Base-by-base conservation (phyloP, 768 basidiomycete genomes). In the Suillus spraguei region DNA sequence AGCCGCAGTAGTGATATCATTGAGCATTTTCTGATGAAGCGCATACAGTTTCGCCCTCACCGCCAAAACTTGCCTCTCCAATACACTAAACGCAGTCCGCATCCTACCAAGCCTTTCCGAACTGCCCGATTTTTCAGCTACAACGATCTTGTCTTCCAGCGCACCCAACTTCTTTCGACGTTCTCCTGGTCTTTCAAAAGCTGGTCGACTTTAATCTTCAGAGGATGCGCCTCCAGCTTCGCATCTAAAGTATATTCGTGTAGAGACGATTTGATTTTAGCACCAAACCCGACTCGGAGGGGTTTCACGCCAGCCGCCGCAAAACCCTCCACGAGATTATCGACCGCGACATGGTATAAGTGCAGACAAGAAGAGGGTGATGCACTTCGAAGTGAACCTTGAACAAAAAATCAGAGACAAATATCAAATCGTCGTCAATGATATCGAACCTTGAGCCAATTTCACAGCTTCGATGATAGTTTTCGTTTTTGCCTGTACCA, bases 301-400 rank as follows among this genome's bases (percentile, higher is more conserved):
- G 95, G 89, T 65, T 86, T 87, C 53, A 96, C 74, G 4, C 86
- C 85, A 1, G 82, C 79, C 8, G 77, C 74, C 10, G 80, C 81
- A 32, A 95, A 80, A 0, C 91, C 91, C 70, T 90, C 88, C 42
- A 95, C 86, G 10, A 97, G 86, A 67, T 96, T 93, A 72, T 97
- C 95, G 22, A 96, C 94, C 0, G 96, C 95, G 22, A 87, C 92
- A 68, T 97, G 46, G 96, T 97, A 71, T 92, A 97, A 0, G 95
- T 95, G 73, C 92, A 93, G n/a, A 97, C 90, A 16, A 98, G 84
- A 46, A 97, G 80, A 1, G 94, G 94, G 41, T 91, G 85, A 6
- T 91, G 85, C 11, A 96, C 87, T 73, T 90, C 82, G 72, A 95
- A 98, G 70, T 94, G 86, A 4, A 77, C 72, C 89, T 53, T 94